Evolutionary conservation across 352 stramenopile genomes (phyloP), one percentile per base, ranked within the genome.

Genomic region (Blastocystis sp.): DNA sequence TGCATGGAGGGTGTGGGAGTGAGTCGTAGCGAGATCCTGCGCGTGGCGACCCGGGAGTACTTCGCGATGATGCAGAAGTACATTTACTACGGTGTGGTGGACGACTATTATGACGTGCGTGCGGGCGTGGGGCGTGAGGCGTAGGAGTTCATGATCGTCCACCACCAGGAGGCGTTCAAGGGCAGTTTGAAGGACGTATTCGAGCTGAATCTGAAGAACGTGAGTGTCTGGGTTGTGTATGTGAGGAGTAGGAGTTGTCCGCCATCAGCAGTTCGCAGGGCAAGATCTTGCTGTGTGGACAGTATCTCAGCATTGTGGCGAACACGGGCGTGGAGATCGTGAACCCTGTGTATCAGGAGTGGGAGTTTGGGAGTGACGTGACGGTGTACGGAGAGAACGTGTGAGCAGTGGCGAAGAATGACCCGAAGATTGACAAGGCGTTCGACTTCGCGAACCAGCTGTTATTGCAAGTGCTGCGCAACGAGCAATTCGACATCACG

Each of bases 21-120:
- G 24, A 21, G 21, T 0, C 21, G 7, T 69, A 69, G 71, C 11
- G 57, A 81, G 14, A 19, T 81, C 4, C 43, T 81, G 45, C 52
- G 66, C 45, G 28, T 21, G 14, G 24, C 71, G n/a, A 34, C 71
- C 0, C 28, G 45, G 3, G 42, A 81, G 11, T 81, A 81, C 71
- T 81, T 81, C 28, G n/a, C 19, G 19, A 63, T 81, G 42, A 81
- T 81, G 71, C 71, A 81, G 48, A n/a, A 64, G 28, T 81, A 81
- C 43, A 17, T 81, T 42, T 81, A 81, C 60, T 14, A 64, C 4
- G 71, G 71, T 7, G 17, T 66, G 42, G 45, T 81, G 42, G 43
- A 43, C n/a, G 71, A 81, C 48, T 60, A 24, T 54, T 81, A 65
- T 34, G 21, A 81, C 21, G 71, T 81, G 17, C 2, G n/a, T 43